Conservation (phyloP, 2,329 filamentous ascomycete species). For the Xylaria sp. region DNA sequence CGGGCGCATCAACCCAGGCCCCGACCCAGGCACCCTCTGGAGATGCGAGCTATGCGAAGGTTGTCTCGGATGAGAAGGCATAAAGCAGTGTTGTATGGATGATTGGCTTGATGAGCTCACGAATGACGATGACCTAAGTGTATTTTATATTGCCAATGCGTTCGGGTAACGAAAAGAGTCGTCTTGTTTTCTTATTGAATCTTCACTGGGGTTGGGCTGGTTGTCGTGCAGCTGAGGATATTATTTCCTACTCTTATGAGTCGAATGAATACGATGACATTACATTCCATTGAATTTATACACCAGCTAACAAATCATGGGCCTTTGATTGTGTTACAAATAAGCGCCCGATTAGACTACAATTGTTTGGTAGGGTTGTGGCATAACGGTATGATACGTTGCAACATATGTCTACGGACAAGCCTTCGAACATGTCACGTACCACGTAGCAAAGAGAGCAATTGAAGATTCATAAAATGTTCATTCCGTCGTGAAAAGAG, state of each 20-base stretch:
- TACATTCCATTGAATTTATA: too few species aligned
- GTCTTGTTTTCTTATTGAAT: neutral
- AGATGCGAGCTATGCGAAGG: constrained; percentile 20
- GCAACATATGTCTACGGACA: too few species aligned
- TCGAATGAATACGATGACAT: neutral
- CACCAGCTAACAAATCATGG: neutral
- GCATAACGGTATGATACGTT: too few species aligned
- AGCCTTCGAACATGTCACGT: too few species aligned
- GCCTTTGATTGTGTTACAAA: neutral
- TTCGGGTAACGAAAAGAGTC: constrained; percentile 7
- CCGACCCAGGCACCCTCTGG: constrained; percentile 5
- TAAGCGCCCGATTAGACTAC: too few species aligned
- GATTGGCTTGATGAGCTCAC: constrained; percentile 25
- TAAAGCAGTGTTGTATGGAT: constrained; percentile 9
- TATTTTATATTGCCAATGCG: constrained; percentile 18
- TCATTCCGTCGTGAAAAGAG: constrained; percentile 15
- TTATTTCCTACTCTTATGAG: neutral
- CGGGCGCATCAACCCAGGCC: constrained; percentile 8
- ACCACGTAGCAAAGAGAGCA: too few species aligned
- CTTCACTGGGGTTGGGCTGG: neutral
- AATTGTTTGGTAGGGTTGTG: too few species aligned
- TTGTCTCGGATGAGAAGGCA: constrained; percentile 30
- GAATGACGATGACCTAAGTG: constrained; percentile 38
- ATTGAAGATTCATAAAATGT: neutral
- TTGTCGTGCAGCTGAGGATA: neutral